Percentiles rank a stretch among this genome's conserved stretches.
Conservation (phyloP, 139 green algal genomes). For the Astrephomene gubernaculifera region DNA sequence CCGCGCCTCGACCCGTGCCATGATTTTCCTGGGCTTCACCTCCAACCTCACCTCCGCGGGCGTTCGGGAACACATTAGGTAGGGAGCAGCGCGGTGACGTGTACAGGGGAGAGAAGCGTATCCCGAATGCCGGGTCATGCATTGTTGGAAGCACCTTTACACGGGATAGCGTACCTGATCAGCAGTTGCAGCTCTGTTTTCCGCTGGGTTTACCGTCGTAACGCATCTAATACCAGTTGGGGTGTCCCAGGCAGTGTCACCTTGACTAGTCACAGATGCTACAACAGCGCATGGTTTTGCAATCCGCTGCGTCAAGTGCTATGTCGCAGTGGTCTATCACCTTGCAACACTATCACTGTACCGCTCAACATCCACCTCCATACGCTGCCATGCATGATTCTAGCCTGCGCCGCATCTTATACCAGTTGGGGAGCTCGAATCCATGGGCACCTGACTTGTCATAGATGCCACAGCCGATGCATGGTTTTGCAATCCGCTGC, state of each 20-base stretch:
- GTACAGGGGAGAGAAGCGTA: too few species aligned
- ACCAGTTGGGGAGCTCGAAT: neutral
- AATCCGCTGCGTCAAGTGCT: neutral
- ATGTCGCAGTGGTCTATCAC: slow-evolving; percentile 11
- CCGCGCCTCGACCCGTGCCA: slow-evolving; percentile 58
- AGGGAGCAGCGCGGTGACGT: neutral
- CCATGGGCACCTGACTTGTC: slow-evolving; percentile 26
- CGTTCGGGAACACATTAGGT: slow-evolving; percentile 88
- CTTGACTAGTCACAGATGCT: slow-evolving; percentile 15
- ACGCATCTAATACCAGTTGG: slow-evolving; percentile 23
- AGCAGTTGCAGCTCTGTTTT: too few species aligned
- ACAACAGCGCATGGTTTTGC: neutral
- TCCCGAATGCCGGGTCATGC: too few species aligned
- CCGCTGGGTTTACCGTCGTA: too few species aligned
- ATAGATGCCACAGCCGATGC: slow-evolving; percentile 1
- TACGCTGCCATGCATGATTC: neutral
- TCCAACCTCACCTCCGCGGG: slow-evolving; percentile 95
- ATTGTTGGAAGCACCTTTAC: too few species aligned
- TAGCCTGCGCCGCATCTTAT: neutral
- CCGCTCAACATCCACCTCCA: neutral
- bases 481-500: slow-evolving; percentile 28
- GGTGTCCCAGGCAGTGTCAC: neutral
- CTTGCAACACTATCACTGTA: neutral
- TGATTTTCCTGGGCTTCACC: slow-evolving; percentile 98
- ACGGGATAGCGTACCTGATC: too few species aligned